phyloP scores from a whole-genome alignment of 805 yeast species.

The Tetrapisispora taiwanensis region DNA sequence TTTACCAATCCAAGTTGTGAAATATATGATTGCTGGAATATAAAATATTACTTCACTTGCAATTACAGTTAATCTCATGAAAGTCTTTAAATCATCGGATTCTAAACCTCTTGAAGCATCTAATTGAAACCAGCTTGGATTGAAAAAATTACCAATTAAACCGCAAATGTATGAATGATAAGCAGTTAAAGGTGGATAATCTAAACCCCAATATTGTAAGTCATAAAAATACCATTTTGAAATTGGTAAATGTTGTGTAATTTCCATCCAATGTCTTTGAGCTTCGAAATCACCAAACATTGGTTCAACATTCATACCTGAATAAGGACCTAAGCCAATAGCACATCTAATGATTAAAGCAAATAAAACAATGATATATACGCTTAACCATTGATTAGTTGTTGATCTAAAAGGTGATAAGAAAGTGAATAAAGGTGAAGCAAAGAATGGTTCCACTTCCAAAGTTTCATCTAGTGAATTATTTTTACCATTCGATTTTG shows the following conservation, averaged over 20 bases:
- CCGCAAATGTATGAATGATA: conserved; percentile 82
- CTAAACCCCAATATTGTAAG: conserved; percentile 89
- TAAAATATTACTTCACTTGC: conserved; percentile 64
- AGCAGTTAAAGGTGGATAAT: conserved; percentile 95
- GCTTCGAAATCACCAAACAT: conserved; percentile 96
- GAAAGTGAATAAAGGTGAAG: conserved; percentile 68
- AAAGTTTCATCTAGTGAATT: background rate
- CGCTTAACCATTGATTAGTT: conserved; percentile 82
- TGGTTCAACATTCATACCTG: conserved; percentile 65
- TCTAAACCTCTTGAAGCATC: conserved; percentile 71
- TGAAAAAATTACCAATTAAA: conserved; percentile 51
- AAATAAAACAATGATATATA: conserved; percentile 62
- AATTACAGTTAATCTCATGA: conserved; percentile 74
- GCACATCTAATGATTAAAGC: conserved; percentile 74
- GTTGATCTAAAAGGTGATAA: conserved; percentile 71
- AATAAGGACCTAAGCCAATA: conserved; percentile 79
- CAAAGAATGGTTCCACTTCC: conserved; percentile 30
- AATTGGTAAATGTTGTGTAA: conserved; percentile 68
- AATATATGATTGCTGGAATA: conserved; percentile 70
- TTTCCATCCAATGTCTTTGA: conserved; percentile 95
- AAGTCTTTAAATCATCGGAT: conserved; percentile 54
- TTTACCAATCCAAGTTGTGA: conserved; percentile 62
- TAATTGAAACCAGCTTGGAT: conserved; percentile 67
- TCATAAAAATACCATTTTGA: conserved; percentile 83
- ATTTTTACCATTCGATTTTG: background rate